Conservation (phyloP, 305 asterid genomes). For the Solanum hybrid region DNA sequence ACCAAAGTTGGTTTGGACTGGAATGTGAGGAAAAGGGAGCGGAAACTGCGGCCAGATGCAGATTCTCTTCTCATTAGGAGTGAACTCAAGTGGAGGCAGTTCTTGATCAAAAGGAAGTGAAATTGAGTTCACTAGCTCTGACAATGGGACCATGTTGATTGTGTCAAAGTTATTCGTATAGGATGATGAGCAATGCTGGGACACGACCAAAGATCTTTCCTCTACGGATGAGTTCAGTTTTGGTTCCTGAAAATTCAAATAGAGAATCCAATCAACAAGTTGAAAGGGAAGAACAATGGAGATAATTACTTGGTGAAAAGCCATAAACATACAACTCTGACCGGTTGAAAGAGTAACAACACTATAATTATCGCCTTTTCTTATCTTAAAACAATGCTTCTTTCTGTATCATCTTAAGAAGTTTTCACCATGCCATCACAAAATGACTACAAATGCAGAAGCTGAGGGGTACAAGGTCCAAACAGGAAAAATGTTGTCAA, state of each 20-base stretch:
- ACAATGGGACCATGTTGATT: conserved; percentile 25
- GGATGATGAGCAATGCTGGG: conserved; percentile 27
- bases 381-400: background rate
- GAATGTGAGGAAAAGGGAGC: conserved; percentile 33
- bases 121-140: conserved; percentile 21
- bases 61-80: conserved; percentile 15
- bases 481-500: background rate
- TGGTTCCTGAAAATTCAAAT: conserved; percentile 26
- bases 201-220: conserved; percentile 23
- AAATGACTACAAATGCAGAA: background rate
- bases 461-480: background rate
- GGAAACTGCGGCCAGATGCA: conserved; percentile 17
- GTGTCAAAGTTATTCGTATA: conserved; percentile 13
- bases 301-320: background rate
- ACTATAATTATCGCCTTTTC: background rate
- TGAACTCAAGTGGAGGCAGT: conserved; percentile 18
- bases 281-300: background rate
- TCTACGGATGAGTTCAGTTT: conserved; percentile 26
- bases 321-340: background rate
- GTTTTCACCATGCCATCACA: background rate
- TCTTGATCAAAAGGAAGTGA: conserved; percentile 21
- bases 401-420: background rate
- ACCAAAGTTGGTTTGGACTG: conserved; percentile 30
- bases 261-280: background rate
- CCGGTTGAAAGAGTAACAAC: background rate